Base-by-base conservation (phyloP, 768 basidiomycete species). In the Lactifluus subvellereus region DNA sequence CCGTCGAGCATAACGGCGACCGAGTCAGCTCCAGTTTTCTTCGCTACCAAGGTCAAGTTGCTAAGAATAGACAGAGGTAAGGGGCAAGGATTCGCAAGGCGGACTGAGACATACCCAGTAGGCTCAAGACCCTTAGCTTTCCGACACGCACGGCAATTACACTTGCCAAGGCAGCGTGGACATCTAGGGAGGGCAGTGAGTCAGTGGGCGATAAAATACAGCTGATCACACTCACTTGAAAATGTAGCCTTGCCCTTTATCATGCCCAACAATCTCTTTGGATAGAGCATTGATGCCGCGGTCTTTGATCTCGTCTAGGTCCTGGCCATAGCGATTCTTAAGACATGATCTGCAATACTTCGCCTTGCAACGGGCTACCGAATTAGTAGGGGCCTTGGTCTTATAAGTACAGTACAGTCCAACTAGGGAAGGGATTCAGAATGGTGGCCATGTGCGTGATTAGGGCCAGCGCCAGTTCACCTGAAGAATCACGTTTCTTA, bases 311-410 rank as follows among this genome's bases (percentile, higher is more conserved):
- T 68, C 65, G 55, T 79, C 74, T 64, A 81, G 62, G 69, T 83
- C 77, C 71, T 81, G 76, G 67, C 79, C 80, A 66, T 91, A 91
- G 43, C 84, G 77, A 68, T 86, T 88, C 72, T 80, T 83, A 67
- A 91, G 77, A 67, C 89, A 91, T 2, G 76, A 62, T 51, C 76
- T 79, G 74, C 89, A 91, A 66, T 84, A 88, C 69, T 84, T 85
- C 58, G 76, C 74, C 37, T 71, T 75, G 72, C 88, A 89, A 30
- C 77, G 77, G 60, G 76, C 76, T 66, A 74, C 72, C 62, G 71
- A 72, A 68, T 60, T 57, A 51, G 59, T 57, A 50, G 59, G 52
- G 33, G 68, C 30, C 54, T n/a, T 57, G 60, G 66, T 68, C 59
- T 70, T 71, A 2, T 68, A 62, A 2, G 80, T 80, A 61, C 79